Evolutionary conservation across 2,329 filamentous ascomycete genomes (phyloP), one percentile per base, ranked within the genome.

Genomic region (Exophiala sideris): DNA sequence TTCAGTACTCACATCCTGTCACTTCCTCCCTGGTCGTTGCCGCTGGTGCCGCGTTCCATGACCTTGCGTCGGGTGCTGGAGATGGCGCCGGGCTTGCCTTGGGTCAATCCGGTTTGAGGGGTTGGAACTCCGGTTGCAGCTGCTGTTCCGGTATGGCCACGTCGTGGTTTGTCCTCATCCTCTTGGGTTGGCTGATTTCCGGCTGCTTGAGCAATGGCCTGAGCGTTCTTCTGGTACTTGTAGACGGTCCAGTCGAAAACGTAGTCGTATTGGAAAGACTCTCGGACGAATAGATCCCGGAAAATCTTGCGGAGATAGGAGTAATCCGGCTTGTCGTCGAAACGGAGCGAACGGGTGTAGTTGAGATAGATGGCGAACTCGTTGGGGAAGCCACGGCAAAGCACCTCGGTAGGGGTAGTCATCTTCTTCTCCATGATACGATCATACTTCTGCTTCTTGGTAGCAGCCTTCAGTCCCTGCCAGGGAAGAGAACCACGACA

Each of bases 401-500:
- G 89, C 45, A 96, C 91, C 77, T 99, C 61, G 66, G 92, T 97
- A 7, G 94, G 91, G 2, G 94, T 99, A 11, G 94, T 99, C 94
- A 97, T 97, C 89, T 99, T 99, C 87, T 99, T 99, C 83, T 99
- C 94, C 92, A 97, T 97, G 78, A 99, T 99, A 63, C 92, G 86
- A 77, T 99, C 94, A 72, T 99, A 97, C 81, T 99, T 99, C 80
- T 97, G 92, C 86, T 96, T 96, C 86, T 96, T 96, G 64, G 91
- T 96, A 66, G 92, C 92, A 78, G 92, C 92, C 84, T 96, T 96
- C 51, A 96, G 82, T 53, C 94, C 94, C 79, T 99, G 94, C 94
- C 94, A 99, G 59, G 94, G 94, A 54, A 99, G 90, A 62, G 91
- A 96, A 61, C 94, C 94, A 75, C 94, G 92, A 82, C 92, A 97